phyloP scores from a whole-genome alignment of 176 grass and related monocot genomes.

The Cenchrus fungigraminus region DNA sequence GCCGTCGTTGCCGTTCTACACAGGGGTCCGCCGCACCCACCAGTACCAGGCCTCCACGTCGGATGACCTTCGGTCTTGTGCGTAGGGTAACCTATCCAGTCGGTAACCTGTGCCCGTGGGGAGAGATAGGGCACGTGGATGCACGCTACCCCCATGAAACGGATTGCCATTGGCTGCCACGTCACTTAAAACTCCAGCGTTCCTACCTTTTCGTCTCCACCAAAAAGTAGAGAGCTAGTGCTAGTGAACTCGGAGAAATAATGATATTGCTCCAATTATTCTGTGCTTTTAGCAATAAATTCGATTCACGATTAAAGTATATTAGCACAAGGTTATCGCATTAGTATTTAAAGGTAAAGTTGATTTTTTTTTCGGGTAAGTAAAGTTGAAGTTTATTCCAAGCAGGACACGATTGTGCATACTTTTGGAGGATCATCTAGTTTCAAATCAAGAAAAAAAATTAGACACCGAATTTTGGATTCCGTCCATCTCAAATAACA shows the following conservation, averaged over 20 bases:
- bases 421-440: not conserved
- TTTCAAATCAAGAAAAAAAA: not conserved
- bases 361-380: too few relatives aligned
- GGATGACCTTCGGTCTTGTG: not conserved
- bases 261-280: not conserved
- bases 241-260: not conserved
- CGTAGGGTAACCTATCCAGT: not conserved
- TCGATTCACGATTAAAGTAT: not conserved
- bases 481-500: too few relatives aligned
- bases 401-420: not conserved
- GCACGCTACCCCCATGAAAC: conserved; percentile 8
- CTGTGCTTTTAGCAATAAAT: not conserved
- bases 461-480: not conserved
- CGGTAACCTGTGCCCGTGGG: not conserved
- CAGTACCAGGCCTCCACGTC: not conserved
- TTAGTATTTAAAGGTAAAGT: too few relatives aligned
- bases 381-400: too few relatives aligned
- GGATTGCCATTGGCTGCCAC: not conserved
- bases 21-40: not conserved
- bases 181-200: not conserved
- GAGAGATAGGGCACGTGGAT: not conserved
- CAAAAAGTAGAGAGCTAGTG: not conserved
- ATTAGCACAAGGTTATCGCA: not conserved
- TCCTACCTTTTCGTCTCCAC: not conserved
- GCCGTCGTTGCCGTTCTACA: not conserved